Percentiles rank a stretch among this genome's conserved stretches.
Conservation (phyloP, 2,329 filamentous ascomycete species). For the Rutstroemia sp. region DNA sequence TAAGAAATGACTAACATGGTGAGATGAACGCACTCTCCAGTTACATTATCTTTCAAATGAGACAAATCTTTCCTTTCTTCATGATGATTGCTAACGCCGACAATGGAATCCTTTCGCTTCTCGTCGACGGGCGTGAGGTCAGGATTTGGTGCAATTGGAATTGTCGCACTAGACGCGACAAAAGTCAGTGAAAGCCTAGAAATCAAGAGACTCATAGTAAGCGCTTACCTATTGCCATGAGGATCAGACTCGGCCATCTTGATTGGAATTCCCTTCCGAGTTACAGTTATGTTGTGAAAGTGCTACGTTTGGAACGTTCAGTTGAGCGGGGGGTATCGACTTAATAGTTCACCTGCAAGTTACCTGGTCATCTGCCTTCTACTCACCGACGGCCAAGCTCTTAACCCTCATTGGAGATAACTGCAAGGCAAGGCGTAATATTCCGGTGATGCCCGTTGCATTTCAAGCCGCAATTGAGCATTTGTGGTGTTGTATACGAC, state of each 20-base stretch:
- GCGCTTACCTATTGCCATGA: neutral
- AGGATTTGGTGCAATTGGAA: neutral
- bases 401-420: too few relatives aligned
- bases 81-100: neutral
- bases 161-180: neutral
- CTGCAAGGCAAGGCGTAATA: too few relatives aligned
- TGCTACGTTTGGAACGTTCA: neutral
- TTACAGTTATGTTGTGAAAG: neutral
- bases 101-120: neutral
- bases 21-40: neutral
- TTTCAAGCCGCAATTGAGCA: too few relatives aligned
- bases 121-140: neutral
- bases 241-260: constrained; percentile 1
- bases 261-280: neutral
- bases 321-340: neutral
- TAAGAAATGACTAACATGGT: neutral
- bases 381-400: too few relatives aligned
- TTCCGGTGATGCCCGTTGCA: neutral
- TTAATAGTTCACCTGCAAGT: too few relatives aligned
- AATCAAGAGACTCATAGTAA: neutral
- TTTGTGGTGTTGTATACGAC: too few relatives aligned
- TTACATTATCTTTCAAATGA: neutral
- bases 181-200: neutral
- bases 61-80: neutral
- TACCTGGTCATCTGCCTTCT: too few relatives aligned